Conservation (phyloP, 1,284 basidiomycete species). For the Ceratobasidium sp. region DNA sequence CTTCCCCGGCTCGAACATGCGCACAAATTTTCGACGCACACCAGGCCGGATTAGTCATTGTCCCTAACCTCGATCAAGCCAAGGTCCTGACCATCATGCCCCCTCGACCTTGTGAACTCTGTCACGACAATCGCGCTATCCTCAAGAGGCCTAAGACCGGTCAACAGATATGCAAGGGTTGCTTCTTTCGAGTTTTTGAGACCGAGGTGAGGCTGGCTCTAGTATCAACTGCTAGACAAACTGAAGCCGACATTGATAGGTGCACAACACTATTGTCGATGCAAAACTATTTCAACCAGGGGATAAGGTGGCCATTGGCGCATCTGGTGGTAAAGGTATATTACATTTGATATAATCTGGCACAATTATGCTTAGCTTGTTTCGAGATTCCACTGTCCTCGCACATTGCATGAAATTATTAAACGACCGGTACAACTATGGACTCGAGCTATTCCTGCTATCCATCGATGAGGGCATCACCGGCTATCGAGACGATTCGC, state of each 20-base stretch:
- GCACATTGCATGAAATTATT: slow-evolving; percentile 96
- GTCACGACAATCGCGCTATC: slow-evolving; percentile 81
- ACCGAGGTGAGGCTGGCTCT: slow-evolving; percentile 66
- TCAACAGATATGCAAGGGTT: slow-evolving; percentile 94
- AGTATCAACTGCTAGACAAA: background rate
- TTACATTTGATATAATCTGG: no score
- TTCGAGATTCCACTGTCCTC: slow-evolving; percentile 93
- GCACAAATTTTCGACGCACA: no score
- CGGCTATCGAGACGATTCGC: slow-evolving; percentile 96
- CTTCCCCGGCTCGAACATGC: no score
- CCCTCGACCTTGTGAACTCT: slow-evolving; percentile 77
- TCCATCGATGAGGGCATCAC: slow-evolving; percentile 99
- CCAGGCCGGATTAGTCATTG: no score
- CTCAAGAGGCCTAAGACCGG: slow-evolving; percentile 97
- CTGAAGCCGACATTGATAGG: slow-evolving; percentile 48
- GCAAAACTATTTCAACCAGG: slow-evolving; percentile 88
- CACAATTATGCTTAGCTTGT: background rate
- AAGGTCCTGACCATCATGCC: slow-evolving; percentile 71
- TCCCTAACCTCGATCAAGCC: background rate
- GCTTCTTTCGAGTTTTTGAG: slow-evolving; percentile 98
- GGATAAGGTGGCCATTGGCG: slow-evolving; percentile 95
- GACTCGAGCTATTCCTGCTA: slow-evolving; percentile 89
- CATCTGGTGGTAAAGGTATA: slow-evolving; percentile 95
- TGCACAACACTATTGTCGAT: slow-evolving; percentile 93
- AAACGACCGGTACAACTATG: slow-evolving; percentile 94